A percentile compares a stretch with the other conserved stretches of the same genome.
These are phyloP conservation scores for Nephelium lappaceum DNA, from an alignment of 345 rosid genomes.

Conservation along the genomic window DNA sequence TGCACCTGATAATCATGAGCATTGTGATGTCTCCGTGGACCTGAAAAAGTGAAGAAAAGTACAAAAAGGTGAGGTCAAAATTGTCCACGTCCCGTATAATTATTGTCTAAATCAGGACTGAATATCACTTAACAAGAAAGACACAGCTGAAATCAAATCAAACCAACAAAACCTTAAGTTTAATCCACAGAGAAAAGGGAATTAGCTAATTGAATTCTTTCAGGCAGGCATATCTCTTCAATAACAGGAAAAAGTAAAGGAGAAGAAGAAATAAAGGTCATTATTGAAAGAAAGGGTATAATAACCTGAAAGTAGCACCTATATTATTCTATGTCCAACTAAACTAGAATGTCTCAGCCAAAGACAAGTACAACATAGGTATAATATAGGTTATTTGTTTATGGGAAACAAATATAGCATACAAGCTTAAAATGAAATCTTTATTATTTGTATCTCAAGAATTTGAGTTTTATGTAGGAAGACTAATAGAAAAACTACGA, in stretches of 20 bases:
- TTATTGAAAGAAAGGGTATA: background rate
- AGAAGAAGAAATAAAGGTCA: background rate
- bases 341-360: background rate
- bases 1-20: conserved; percentile 64
- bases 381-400: background rate
- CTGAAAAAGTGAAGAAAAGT: conserved; percentile 36
- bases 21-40: conserved; percentile 55
- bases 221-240: background rate
- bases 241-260: background rate
- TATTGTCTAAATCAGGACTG: background rate
- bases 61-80: conserved; percentile 7
- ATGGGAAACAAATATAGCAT: background rate
- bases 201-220: background rate
- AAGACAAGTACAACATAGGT: background rate
- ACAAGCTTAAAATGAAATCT: background rate
- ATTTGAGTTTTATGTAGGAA: too few species aligned
- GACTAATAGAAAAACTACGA: too few species aligned
- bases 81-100: conserved; percentile 5
- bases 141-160: background rate
- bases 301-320: background rate
- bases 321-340: background rate
- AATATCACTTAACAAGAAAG: background rate
- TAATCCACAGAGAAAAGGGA: background rate
- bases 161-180: background rate
- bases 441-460: too few species aligned